phyloP scores from a whole-genome alignment of 1,139 yeast genomes.

The Diutina ranongensis region DNA sequence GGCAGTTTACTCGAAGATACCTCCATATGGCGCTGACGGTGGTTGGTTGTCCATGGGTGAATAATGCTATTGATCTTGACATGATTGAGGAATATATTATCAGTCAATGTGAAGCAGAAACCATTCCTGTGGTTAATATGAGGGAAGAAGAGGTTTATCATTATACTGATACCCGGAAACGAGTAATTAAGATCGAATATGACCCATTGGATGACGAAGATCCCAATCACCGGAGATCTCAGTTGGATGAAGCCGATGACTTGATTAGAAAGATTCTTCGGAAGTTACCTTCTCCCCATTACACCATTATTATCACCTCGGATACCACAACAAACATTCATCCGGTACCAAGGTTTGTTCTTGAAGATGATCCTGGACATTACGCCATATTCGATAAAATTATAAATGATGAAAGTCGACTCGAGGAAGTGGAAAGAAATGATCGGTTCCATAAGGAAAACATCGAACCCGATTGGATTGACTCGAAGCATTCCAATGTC shows the following conservation, averaged over 20 bases:
- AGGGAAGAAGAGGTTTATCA: constrained; percentile 30
- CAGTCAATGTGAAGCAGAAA: constrained; percentile 38
- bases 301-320: constrained; percentile 41
- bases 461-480: constrained; percentile 10
- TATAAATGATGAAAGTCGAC: constrained; percentile 33
- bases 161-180: constrained; percentile 47
- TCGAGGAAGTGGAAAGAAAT: constrained; percentile 45
- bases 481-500: constrained; percentile 12
- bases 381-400: constrained; percentile 37
- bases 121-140: constrained; percentile 24
- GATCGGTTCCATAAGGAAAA: constrained; percentile 13
- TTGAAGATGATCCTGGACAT: constrained; percentile 20
- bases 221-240: background rate
- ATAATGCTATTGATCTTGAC: constrained; percentile 34
- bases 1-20: constrained; percentile 45
- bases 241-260: constrained; percentile 24
- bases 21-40: constrained; percentile 52
- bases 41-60: constrained; percentile 46
- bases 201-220: constrained; percentile 18
- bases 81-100: constrained; percentile 30
- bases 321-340: constrained; percentile 14
- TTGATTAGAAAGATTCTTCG: constrained; percentile 40
- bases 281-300: constrained; percentile 59
- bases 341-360: constrained; percentile 21
- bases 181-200: constrained; percentile 48